A percentile compares a stretch with the other conserved stretches of the same genome.
Evolutionary conservation across 2,329 filamentous ascomycete genomes (phyloP).

Genomic region (Colletotrichum neosansevieriae): DNA sequence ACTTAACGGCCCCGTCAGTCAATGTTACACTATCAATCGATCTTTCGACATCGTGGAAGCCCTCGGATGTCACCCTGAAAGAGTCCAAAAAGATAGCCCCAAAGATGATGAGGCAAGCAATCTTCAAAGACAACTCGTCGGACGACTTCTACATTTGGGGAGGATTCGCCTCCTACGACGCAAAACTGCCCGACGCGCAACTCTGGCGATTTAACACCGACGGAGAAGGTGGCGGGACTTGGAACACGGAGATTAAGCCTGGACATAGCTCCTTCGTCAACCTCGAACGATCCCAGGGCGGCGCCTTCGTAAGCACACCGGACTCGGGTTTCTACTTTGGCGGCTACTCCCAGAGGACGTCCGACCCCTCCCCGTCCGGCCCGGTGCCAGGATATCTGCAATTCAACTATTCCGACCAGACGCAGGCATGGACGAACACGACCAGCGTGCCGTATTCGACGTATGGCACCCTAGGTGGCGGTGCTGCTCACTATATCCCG

Average conservation of each 20-base stretch:
- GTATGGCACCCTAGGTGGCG: constrained; percentile 29
- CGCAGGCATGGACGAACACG: constrained; percentile 34
- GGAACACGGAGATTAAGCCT: constrained; percentile 35
- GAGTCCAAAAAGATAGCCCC: constrained; percentile 32
- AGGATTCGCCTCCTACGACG: constrained; percentile 24
- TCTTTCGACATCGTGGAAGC: constrained; percentile 38
- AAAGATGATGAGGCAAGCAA: constrained; percentile 30
- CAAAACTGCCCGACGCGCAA: constrained; percentile 3
- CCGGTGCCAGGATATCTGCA: constrained; percentile 30
- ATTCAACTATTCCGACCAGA: constrained; percentile 35
- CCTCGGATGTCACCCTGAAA: constrained; percentile 25
- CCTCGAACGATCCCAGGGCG: constrained; percentile 28
- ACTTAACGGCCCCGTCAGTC: constrained; percentile 17
- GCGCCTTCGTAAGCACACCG: constrained; percentile 30
- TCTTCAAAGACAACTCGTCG: constrained; percentile 28
- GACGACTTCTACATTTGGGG: constrained; percentile 41
- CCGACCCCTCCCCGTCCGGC: constrained; percentile 20
- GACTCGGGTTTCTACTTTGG: constrained; percentile 39
- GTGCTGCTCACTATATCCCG: constrained; percentile 35
- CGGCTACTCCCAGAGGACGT: constrained; percentile 19
- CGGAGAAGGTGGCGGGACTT: constrained; percentile 36
- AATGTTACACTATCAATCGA: constrained; percentile 41
- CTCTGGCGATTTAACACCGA: constrained; percentile 39
- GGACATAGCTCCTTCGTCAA: constrained; percentile 25
- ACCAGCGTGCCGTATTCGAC: constrained; percentile 28